Percentiles rank a stretch among this genome's conserved stretches.
These are phyloP conservation scores for Metschnikowia lochheadii DNA, from an alignment of 805 yeast genomes.

Conservation along the genomic window DNA sequence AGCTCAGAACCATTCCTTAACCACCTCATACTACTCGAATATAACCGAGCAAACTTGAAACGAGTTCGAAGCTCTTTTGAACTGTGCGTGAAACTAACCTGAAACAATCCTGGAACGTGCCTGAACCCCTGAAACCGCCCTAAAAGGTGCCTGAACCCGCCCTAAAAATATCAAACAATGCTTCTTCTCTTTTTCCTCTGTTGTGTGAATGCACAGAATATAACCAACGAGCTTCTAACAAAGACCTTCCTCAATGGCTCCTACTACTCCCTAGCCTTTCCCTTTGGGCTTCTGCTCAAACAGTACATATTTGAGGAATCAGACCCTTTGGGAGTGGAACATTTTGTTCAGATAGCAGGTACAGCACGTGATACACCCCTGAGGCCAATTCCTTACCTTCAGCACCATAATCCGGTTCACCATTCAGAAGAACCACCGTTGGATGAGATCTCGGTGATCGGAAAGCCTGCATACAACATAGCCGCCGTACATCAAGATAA, in stretches of 20 bases:
- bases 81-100: neutral
- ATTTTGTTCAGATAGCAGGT: neutral
- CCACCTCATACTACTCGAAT: too few relatives aligned
- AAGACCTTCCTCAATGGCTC: conserved; percentile 16
- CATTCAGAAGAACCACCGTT: neutral
- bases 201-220: neutral
- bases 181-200: neutral
- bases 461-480: neutral
- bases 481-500: neutral
- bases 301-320: conserved; percentile 19
- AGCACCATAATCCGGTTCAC: neutral
- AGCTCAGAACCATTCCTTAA: too few relatives aligned
- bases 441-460: conserved; percentile 1
- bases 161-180: neutral
- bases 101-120: neutral
- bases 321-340: neutral
- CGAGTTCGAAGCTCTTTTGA: too few relatives aligned
- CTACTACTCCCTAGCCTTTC: conserved; percentile 26
- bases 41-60: too few relatives aligned
- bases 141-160: neutral
- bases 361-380: neutral
- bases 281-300: conserved; percentile 34
- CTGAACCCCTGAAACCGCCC: neutral
- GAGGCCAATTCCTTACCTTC: too few relatives aligned
- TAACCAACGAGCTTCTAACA: neutral